Evolutionary conservation across 1,139 yeast species (phyloP).

Genomic region (Blastobotrys ciferrii): DNA sequence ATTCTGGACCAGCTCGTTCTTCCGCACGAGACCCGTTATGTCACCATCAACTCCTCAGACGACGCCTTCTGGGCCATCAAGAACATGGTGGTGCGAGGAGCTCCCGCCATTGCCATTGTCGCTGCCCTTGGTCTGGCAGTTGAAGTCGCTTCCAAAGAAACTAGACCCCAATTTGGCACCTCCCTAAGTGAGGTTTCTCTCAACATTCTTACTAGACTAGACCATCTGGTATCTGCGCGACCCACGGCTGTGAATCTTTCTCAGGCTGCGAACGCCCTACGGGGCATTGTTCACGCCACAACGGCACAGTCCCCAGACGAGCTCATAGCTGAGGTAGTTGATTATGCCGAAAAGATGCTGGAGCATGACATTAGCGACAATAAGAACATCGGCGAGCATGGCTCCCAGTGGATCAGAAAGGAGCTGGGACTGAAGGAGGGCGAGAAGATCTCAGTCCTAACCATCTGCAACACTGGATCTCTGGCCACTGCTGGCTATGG

Average conservation of each 20-base stretch:
- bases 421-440: slow-evolving; percentile 16
- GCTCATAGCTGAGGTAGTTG: slow-evolving; percentile 43
- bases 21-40: slow-evolving; percentile 75
- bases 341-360: slow-evolving; percentile 59
- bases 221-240: slow-evolving; percentile 69
- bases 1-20: slow-evolving; percentile 79
- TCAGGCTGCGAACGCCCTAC: slow-evolving; percentile 68
- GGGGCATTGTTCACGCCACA: slow-evolving; percentile 21
- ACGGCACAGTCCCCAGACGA: slow-evolving; percentile 27
- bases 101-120: slow-evolving; percentile 97
- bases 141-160: slow-evolving; percentile 44
- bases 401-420: slow-evolving; percentile 61
- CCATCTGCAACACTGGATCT: slow-evolving; percentile 64
- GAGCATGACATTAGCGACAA: slow-evolving; percentile 78
- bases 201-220: slow-evolving; percentile 39
- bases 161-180: slow-evolving; percentile 12
- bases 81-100: slow-evolving; percentile 94
- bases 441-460: slow-evolving; percentile 62
- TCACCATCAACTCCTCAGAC: slow-evolving; percentile 55
- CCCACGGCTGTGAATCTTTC: slow-evolving; percentile 95
- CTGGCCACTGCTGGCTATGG: slow-evolving; percentile 97
- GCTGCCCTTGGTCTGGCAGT: slow-evolving; percentile 83
- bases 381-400: slow-evolving; percentile 73
- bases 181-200: not conserved
- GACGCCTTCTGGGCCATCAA: slow-evolving; percentile 83